Evolutionary conservation across 1,284 basidiomycete genomes (phyloP).

Genomic region (Heterobasidion parviporum): DNA sequence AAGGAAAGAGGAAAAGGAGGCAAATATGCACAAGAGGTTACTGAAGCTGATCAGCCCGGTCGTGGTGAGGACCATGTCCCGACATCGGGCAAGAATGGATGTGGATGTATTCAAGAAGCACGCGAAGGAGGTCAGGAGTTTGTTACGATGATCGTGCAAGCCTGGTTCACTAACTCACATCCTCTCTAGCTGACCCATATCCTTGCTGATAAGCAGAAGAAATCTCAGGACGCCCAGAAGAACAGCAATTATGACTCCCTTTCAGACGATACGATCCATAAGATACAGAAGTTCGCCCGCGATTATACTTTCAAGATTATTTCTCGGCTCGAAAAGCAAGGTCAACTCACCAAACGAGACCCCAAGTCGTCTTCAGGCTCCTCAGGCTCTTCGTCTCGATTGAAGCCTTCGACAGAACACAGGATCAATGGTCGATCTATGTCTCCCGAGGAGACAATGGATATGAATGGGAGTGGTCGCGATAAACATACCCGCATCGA

Average conservation of each 20-base stretch:
- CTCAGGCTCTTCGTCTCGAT: slow-evolving; percentile 5
- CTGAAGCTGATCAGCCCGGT: slow-evolving; percentile 81
- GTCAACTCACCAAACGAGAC: slow-evolving; percentile 4
- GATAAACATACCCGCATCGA: no score
- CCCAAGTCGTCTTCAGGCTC: slow-evolving; percentile 7
- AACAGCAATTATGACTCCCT: slow-evolving; percentile 66
- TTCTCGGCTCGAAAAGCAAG: slow-evolving; percentile 49
- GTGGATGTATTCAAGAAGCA: slow-evolving; percentile 90
- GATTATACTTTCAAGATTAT: slow-evolving; percentile 75
- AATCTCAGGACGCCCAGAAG: slow-evolving; percentile 48
- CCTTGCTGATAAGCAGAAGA: slow-evolving; percentile 91
- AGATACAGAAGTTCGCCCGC: slow-evolving; percentile 92
- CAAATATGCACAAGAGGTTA: slow-evolving; percentile 75
- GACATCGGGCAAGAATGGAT: slow-evolving; percentile 76
- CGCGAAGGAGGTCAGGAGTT: slow-evolving; percentile 74
- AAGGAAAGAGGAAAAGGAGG: slow-evolving; percentile 36
- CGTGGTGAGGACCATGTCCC: slow-evolving; percentile 89
- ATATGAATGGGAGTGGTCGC: slow-evolving; percentile 16
- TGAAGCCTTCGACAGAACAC: slow-evolving; percentile 2
- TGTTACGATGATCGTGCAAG: no score
- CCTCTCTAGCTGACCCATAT: slow-evolving; percentile 59
- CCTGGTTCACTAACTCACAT: slow-evolving; percentile 2
- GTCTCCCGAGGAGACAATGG: slow-evolving; percentile 15
- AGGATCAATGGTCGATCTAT: slow-evolving; percentile 6
- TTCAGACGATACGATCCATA: slow-evolving; percentile 78